Evolutionary conservation across 352 stramenopile genomes (phyloP).

Genomic region (Phytopythium sindhum): DNA sequence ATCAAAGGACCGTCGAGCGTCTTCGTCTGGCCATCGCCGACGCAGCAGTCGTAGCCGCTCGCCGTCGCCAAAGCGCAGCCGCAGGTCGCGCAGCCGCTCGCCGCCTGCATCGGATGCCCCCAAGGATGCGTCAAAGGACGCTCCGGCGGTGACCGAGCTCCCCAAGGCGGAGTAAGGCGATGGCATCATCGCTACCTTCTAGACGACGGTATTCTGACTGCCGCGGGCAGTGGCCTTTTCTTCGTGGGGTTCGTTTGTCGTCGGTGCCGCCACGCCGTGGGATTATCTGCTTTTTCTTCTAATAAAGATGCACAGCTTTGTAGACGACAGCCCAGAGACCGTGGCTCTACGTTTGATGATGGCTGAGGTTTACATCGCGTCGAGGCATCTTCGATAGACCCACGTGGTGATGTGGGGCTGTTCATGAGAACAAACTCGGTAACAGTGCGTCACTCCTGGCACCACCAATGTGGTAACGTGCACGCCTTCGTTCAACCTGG

Average conservation of each 20-base stretch:
- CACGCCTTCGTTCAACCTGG: too few species aligned
- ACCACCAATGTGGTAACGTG: too few species aligned
- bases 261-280: background rate
- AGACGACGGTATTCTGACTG: background rate
- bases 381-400: too few species aligned
- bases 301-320: slow-evolving; percentile 3
- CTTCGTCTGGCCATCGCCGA: slow-evolving; percentile 20
- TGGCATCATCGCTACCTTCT: background rate
- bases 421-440: too few species aligned
- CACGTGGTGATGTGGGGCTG: too few species aligned
- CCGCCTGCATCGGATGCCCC: slow-evolving; percentile 9
- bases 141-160: background rate
- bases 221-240: background rate
- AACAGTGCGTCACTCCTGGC: too few species aligned
- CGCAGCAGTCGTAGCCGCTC: slow-evolving; percentile 46
- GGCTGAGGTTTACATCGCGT: too few species aligned
- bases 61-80: slow-evolving; percentile 42
- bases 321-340: background rate
- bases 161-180: background rate
- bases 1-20: slow-evolving; percentile 34
- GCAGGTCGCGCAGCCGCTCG: slow-evolving; percentile 49
- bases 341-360: too few species aligned
- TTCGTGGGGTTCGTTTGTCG: background rate
- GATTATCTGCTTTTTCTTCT: background rate
- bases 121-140: background rate